Evolutionary conservation across 2,329 filamentous ascomycete species (phyloP), one percentile per base, ranked within the genome.

Genomic region (Colletotrichum zoysiae): DNA sequence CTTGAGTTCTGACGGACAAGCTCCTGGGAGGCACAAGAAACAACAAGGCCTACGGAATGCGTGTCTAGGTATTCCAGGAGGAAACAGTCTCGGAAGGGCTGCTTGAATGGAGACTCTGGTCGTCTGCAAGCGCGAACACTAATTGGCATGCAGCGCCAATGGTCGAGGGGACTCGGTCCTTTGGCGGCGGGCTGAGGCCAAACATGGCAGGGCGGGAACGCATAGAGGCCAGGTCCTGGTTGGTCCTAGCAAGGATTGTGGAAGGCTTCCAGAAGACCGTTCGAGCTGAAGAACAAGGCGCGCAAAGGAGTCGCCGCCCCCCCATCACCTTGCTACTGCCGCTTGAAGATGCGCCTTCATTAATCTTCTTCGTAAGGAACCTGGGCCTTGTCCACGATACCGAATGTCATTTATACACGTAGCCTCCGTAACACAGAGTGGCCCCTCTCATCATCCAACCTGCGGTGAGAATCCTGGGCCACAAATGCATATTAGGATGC

Each of bases 221-320:
- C 69, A 64, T 66, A 59, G 65, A 71, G 60, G 30, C 30, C 3
- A 30, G 55, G 65, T 56, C 70, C 70, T 71, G 67, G 51, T 51
- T 73, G 70, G 50, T 44, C 46, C 62, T 58, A 66, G 61, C 70
- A 66, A 58, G 67, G 67, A 71, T 73, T 35, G 26, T 71, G 56
- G 70, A 73, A 73, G 61, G 56, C 44, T 71, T 73, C 70, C 61
- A 71, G 70, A 73, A 70, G 69, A 69, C 59, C 46, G 69, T 64
- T 69, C 59, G 58, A 46, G 65, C 65, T 71, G 65, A 69, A 69
- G 65, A 71, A 59, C 63, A 58, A 68, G 42, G 68, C 51, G 68
- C 51, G 57, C 59, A 56, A 59, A 62, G 56, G 51, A 66, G 60
- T 56, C 40, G 35, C 51, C 26, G 30, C 57, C 65, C 50, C 50